Conservation (phyloP, 1,284 basidiomycete species). For the Lentinus polychrous region DNA sequence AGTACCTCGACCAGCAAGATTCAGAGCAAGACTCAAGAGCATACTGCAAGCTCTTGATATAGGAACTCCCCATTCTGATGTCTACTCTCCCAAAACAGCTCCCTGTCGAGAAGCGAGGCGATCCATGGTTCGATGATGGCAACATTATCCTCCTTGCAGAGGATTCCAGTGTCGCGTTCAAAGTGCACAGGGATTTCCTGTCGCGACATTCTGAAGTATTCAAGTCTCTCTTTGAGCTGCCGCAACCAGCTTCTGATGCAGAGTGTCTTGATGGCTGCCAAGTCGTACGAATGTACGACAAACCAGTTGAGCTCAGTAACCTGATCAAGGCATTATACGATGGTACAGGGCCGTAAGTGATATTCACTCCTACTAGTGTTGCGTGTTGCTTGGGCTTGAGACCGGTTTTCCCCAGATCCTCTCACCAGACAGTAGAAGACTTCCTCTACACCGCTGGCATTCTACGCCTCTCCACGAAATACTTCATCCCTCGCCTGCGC, state of each 20-base stretch:
- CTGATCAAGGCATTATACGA: conserved; percentile 53
- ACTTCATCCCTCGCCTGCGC: conserved; percentile 44
- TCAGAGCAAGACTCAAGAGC: too few relatives aligned
- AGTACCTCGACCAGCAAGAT: too few relatives aligned
- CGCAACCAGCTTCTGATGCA: conserved; percentile 30
- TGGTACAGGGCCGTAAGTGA: conserved; percentile 38
- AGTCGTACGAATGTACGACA: conserved; percentile 48
- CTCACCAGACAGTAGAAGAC: conserved; percentile 36
- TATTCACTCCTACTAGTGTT: conserved; percentile 6
- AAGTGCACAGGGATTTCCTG: conserved; percentile 51
- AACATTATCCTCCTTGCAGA: conserved; percentile 44
- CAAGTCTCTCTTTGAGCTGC: conserved; percentile 48
- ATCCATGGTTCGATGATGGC: conserved; percentile 57
- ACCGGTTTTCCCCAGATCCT: conserved; percentile 19
- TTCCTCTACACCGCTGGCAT: conserved; percentile 50
- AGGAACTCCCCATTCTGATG: neutral
- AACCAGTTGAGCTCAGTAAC: conserved; percentile 43
- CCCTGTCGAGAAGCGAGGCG: conserved; percentile 16
- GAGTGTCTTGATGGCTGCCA: conserved; percentile 40
- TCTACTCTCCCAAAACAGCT: neutral
- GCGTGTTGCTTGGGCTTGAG: conserved; percentile 5
- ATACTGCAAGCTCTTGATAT: too few relatives aligned
- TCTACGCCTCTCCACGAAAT: conserved; percentile 51
- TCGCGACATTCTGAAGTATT: conserved; percentile 56
- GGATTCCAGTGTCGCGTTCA: conserved; percentile 39